These are phyloP conservation scores for Arachis stenosperma DNA, from an alignment of 306 rosid genomes.

Conservation along the genomic window DNA sequence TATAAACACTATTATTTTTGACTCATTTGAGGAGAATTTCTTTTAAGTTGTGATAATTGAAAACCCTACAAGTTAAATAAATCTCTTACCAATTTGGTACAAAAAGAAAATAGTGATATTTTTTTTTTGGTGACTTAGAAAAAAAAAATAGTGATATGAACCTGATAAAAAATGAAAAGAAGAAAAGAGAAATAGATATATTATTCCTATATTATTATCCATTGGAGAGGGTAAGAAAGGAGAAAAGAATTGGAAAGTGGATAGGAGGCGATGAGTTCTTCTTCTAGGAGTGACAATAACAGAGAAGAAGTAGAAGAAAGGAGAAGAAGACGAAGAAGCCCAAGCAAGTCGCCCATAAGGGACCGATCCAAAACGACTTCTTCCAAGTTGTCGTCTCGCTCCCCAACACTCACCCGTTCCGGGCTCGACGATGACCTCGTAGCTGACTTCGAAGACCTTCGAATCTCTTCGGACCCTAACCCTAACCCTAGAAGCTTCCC, in stretches of 20 bases:
- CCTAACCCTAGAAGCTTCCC: conserved; percentile 80
- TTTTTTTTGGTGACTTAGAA: too few species aligned
- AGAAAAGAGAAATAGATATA: too few species aligned
- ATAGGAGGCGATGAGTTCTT: conserved; percentile 48
- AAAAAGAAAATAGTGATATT: too few species aligned
- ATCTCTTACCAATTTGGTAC: too few species aligned
- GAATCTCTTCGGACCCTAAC: conserved; percentile 23
- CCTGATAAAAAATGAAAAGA: too few species aligned
- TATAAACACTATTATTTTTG: too few species aligned
- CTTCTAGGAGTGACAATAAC: background rate
- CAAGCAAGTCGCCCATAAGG: conserved; percentile 54
- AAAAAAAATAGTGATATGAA: too few species aligned
- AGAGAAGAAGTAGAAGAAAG: conserved; percentile 34
- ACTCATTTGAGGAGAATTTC: too few species aligned
- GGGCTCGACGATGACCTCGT: conserved; percentile 36
- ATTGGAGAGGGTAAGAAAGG: too few species aligned
- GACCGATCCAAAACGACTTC: conserved; percentile 54
- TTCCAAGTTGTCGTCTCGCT: conserved; percentile 27
- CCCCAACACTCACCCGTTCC: conserved; percentile 40
- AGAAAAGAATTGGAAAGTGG: background rate
- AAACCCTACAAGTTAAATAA: too few species aligned
- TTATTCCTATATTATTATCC: too few species aligned
- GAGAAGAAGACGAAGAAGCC: conserved; percentile 55
- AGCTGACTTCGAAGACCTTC: conserved; percentile 38
- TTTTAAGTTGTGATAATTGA: too few species aligned